Evolutionary conservation across 2,329 filamentous ascomycete genomes (phyloP), one percentile per base, ranked within the genome.

Genomic region (Stenocarpella maydis): DNA sequence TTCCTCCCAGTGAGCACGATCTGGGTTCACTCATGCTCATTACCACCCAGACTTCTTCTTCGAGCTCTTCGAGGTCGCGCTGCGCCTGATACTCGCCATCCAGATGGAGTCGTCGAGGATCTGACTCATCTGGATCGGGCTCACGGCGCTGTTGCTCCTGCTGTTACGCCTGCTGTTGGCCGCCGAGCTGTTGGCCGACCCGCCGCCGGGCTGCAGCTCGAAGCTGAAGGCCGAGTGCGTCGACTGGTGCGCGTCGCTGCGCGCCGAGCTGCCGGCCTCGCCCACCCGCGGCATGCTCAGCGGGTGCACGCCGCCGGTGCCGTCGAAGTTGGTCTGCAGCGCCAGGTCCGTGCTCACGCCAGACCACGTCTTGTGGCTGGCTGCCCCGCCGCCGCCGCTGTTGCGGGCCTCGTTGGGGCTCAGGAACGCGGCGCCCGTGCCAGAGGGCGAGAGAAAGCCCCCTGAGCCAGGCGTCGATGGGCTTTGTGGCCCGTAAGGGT

Each of bases 11-110:
- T n/a, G 50, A 65, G 10, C 37, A 3, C 10, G 15, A 4, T 26
- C 8, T 12, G 21, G 37, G 9, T 37, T 41, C 54, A 58, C 21
- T 17, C 12, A 5, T 37, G 34, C 2, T 58, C 7, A 73, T 73
- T 73, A 71, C 70, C 70, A 71, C 15, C 52, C 52, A 14, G 67
- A 55, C 24, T 61, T 69, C 64, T 50, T 73, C 73, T 81, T 83
- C 64, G 82, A 82, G 65, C 94, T 73, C 73, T 81, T 83, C 64
- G 82, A 82, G 65, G 94, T 97, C 74, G 96, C 94, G 81, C 94
- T 97, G 72, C 94, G 87, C 72, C 94, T 87, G 73, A 98, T 94
- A 83, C 93, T 97, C 81, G 97, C 93, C 64, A 95, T 93, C 95
- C 95, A 98, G 19, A 92, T 91, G 21, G 93, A 96, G 76, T 95